Evolutionary conservation across 164 flowering plant species (phyloP).

Genomic region (Hamamelis virginiana): DNA sequence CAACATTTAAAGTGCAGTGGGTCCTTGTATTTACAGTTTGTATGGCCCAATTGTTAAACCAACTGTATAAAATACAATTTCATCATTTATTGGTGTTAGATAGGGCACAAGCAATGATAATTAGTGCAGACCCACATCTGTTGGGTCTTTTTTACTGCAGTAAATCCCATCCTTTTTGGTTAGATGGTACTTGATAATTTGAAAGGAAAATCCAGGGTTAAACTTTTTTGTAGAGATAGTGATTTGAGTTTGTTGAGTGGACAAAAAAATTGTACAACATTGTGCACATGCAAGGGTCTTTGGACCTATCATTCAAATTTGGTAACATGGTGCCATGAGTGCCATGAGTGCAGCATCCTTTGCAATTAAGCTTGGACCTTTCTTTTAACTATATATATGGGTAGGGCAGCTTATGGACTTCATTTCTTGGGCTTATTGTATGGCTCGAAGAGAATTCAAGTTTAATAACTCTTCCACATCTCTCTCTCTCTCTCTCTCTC

Average conservation of each 20-base stretch:
- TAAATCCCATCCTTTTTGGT: not conserved
- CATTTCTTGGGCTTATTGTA: no score
- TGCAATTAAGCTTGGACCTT: no score
- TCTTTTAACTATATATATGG: no score
- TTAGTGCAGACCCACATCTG: not conserved
- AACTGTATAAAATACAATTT: constrained; percentile 5
- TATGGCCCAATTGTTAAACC: not conserved
- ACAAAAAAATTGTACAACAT: not conserved
- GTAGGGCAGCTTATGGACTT: no score
- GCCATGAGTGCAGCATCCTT: not conserved
- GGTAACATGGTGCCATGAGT: not conserved
- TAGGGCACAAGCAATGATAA: not conserved
- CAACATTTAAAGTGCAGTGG: not conserved
- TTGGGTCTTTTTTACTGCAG: not conserved
- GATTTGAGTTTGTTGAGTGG: not conserved
- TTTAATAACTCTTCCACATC: no score
- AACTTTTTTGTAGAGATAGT: not conserved
- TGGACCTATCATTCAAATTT: not conserved
- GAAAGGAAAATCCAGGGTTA: no score
- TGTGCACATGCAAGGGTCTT: not conserved
- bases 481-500: no score
- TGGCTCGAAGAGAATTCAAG: no score
- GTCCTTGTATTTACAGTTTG: not conserved
- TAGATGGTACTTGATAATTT: not conserved
- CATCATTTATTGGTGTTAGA: constrained; percentile 15